Evolutionary conservation across 2,329 filamentous ascomycete genomes (phyloP), one percentile per base, ranked within the genome.

Genomic region (Fusarium goolgardi): DNA sequence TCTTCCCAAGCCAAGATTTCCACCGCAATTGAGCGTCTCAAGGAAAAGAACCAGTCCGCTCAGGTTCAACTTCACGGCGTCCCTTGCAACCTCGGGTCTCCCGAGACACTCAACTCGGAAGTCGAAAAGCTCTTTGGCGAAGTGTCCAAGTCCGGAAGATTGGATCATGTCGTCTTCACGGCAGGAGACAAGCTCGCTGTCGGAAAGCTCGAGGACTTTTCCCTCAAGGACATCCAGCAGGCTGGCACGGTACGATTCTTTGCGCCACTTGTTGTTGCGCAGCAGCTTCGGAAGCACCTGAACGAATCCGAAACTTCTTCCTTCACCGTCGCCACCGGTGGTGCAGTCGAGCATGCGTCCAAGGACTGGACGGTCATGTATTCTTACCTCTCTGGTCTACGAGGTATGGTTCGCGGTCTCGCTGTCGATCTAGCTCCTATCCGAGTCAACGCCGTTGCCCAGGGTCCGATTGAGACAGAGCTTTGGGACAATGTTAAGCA

Each of bases 111-210:
- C 16, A 69, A 55, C 15, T 37, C 47, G 0, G 60, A 72, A 16
- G 55, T 72, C 2, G 61, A 71, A 57, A 60, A 63, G 1, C 57
- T 66, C 11, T 68, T 71, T 16, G 25, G 59, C 1, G 61, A 63
- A 25, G 55, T 71, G 0, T 39, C 67, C 52, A 63, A 63, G 45
- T 59, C 49, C 9, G 67, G 55, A 2, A 67, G 53, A 29, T 55
- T 71, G 5, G 70, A 71, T 21, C 70, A 71, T 7, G 62, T 71
- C 10, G 64, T 71, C 13, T 72, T 63, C 10, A 72, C 70, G 0
- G 70, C 70, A 1, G 70, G 69, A 0, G 70, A 71, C 5, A 58
- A 55, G 20, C 58, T 64, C 11, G 53, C 62, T 1, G 52, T 71
- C 1, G 65, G 55, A 6, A 65, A 68, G 6, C 51, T 71, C 1